Percentiles rank a stretch among this genome's conserved stretches.
Evolutionary conservation across 306 rosid species (phyloP).

Genomic region (Medicago truncatula): MtrunA17r5.0-ANR NC_053049.1:8350501-8351000

Average conservation of each 20-base stretch:
- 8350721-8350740: slow-evolving; percentile 55
- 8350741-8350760: slow-evolving; percentile 57
- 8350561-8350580: slow-evolving; percentile 52
- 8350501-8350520: slow-evolving; percentile 79
- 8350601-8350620: slow-evolving; percentile 71
- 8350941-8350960: slow-evolving; percentile 50
- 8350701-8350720: slow-evolving; percentile 57
- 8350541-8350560: slow-evolving; percentile 56
- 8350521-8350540: slow-evolving; percentile 79
- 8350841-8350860: slow-evolving; percentile 60
- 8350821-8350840: slow-evolving; percentile 74
- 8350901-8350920: slow-evolving; percentile 35
- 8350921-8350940: slow-evolving; percentile 47
- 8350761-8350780: slow-evolving; percentile 41
- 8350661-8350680: slow-evolving; percentile 35
- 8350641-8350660: slow-evolving; percentile 67
- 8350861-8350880: slow-evolving; percentile 43
- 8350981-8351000: slow-evolving; percentile 48
- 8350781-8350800: slow-evolving; percentile 49
- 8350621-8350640: slow-evolving; percentile 70
- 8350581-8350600: slow-evolving; percentile 52
- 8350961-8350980: slow-evolving; percentile 52
- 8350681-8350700: slow-evolving; percentile 51
- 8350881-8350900: slow-evolving; percentile 1
- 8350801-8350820: slow-evolving; percentile 76